Conservation (phyloP, 1,284 basidiomycete species). For the Calocybe gambosa region DNA sequence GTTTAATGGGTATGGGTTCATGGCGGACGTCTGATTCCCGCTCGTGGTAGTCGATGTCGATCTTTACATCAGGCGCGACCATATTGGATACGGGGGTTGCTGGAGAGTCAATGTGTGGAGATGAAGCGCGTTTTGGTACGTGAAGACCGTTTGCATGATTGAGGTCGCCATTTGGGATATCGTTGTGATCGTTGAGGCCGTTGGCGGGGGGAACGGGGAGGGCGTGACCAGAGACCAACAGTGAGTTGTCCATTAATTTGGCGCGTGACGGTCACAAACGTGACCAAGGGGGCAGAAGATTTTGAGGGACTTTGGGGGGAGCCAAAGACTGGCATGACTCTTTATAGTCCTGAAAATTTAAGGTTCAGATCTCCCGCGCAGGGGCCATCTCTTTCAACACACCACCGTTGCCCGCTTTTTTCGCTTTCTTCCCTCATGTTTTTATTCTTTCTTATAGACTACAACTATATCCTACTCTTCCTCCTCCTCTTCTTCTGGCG, state of each 20-base stretch:
- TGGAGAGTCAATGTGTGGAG: slow-evolving; percentile 46
- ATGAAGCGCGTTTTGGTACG: slow-evolving; percentile 21
- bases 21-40: slow-evolving; percentile 61
- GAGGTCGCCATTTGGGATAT: slow-evolving; percentile 30
- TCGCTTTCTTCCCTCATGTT: slow-evolving; percentile 16
- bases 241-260: slow-evolving; percentile 40
- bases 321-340: slow-evolving; percentile 59
- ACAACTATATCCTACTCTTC: slow-evolving; percentile 22
- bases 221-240: slow-evolving; percentile 25
- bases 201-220: slow-evolving; percentile 20
- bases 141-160: slow-evolving; percentile 23
- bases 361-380: slow-evolving; percentile 74
- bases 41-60: slow-evolving; percentile 52
- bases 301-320: slow-evolving; percentile 67
- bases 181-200: slow-evolving; percentile 29
- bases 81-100: slow-evolving; percentile 52
- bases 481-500: slow-evolving; percentile 49
- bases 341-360: slow-evolving; percentile 74
- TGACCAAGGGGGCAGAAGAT: slow-evolving; percentile 47
- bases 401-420: not conserved
- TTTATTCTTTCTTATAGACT: slow-evolving; percentile 12
- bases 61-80: slow-evolving; percentile 48
- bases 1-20: slow-evolving; percentile 46
- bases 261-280: slow-evolving; percentile 51
- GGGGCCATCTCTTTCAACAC: slow-evolving; percentile 40